These are phyloP conservation scores for Fusarium tupiense DNA, from an alignment of 2,329 filamentous ascomycete genomes.

Conservation along the genomic window DNA sequence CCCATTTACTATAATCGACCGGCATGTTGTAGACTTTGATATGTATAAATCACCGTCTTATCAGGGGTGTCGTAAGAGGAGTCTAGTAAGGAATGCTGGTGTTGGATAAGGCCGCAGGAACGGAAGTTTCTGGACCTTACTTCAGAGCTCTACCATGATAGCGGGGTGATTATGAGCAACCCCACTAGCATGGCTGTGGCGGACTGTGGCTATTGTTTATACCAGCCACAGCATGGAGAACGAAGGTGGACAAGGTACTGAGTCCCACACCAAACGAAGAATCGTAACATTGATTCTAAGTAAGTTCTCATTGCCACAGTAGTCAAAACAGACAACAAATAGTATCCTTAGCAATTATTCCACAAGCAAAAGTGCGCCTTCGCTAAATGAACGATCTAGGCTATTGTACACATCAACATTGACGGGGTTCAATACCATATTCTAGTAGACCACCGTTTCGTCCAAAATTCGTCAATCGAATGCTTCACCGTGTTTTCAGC, in stretches of 20 bases:
- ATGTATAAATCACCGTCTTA: neutral
- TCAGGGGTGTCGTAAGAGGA: neutral
- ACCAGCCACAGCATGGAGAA: neutral
- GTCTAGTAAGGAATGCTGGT: neutral
- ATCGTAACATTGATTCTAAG: neutral
- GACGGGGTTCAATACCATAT: slow-evolving; percentile 35
- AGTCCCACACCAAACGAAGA: neutral
- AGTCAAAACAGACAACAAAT: neutral
- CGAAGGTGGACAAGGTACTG: neutral
- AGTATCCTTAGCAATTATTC: slow-evolving; percentile 20
- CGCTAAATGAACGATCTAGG: slow-evolving; percentile 42
- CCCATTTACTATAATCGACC: slow-evolving; percentile 75
- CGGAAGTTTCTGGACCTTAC: slow-evolving; percentile 43
- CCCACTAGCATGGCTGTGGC: slow-evolving; percentile 35
- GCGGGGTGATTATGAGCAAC: slow-evolving; percentile 37
- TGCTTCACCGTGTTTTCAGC: slow-evolving; percentile 2
- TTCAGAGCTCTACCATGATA: slow-evolving; percentile 38
- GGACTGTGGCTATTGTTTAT: neutral
- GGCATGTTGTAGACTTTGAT: slow-evolving; percentile 52
- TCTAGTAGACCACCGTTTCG: slow-evolving; percentile 18
- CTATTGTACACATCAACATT: slow-evolving; percentile 40
- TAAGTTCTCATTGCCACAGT: neutral
- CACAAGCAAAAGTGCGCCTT: slow-evolving; percentile 43
- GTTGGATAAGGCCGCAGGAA: neutral
- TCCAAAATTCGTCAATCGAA: slow-evolving; percentile 13